Conservation (phyloP, 495 filamentous ascomycete species). For the Aspergillus olivimuriae region DNA sequence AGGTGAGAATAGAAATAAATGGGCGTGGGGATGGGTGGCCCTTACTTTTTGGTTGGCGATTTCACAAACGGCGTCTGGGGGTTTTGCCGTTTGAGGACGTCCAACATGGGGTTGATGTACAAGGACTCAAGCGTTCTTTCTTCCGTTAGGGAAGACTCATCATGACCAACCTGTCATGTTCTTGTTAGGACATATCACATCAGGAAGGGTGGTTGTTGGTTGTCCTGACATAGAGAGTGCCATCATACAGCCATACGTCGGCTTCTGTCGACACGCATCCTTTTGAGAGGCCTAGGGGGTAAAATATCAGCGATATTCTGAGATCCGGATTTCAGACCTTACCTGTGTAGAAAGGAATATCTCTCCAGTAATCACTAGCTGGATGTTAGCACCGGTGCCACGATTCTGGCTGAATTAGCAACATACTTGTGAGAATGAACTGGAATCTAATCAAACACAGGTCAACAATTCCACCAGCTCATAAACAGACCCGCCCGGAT, state of each 20-base stretch:
- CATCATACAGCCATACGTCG: constrained; percentile 77
- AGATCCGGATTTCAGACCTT: background rate
- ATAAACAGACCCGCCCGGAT: no score
- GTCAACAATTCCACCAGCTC: constrained; percentile 1
- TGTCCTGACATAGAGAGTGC: constrained; percentile 53
- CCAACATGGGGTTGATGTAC: constrained; percentile 51
- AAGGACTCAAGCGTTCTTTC: constrained; percentile 48
- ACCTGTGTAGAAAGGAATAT: constrained; percentile 46
- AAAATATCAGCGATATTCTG: constrained; percentile 1
- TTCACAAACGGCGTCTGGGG: constrained; percentile 31
- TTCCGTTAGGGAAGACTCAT: constrained; percentile 39
- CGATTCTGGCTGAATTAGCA: no score
- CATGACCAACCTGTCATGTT: constrained; percentile 45
- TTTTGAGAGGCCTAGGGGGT: constrained; percentile 33
- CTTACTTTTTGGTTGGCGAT: constrained; percentile 34
- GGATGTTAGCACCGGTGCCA: constrained; percentile 11
- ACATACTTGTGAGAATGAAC: constrained; percentile 44
- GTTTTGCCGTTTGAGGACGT: constrained; percentile 47
- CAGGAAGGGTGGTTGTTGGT: no score
- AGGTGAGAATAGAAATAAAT: background rate
- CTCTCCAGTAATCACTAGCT: constrained; percentile 40
- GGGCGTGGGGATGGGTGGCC: background rate
- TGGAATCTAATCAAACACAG: constrained; percentile 28
- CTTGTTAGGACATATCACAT: no score
- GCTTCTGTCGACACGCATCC: constrained; percentile 74